Evolutionary conservation across 768 basidiomycete species (phyloP).

Genomic region (Auricularia sp.): DNA sequence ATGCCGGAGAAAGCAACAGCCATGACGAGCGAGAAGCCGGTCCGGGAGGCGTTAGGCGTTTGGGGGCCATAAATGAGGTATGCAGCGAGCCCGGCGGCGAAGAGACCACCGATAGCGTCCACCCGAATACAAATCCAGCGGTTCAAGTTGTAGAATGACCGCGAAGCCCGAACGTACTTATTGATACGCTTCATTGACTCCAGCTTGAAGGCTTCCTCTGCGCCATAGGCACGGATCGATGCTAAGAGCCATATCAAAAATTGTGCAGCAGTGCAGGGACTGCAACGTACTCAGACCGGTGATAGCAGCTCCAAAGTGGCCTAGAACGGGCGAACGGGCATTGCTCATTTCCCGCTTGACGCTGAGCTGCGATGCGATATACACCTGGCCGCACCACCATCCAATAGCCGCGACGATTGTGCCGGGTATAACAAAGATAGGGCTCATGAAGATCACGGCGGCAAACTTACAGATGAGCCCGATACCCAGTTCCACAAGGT

Average conservation of each 20-base stretch:
- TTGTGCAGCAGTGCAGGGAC: not conserved
- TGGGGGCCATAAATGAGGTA: constrained; percentile 43
- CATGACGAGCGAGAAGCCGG: constrained; percentile 32
- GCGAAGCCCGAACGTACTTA: constrained; percentile 35
- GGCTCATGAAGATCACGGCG: constrained; percentile 36
- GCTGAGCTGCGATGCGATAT: constrained; percentile 45
- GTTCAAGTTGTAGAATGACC: constrained; percentile 46
- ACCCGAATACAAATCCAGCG: constrained; percentile 44
- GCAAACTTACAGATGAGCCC: constrained; percentile 33
- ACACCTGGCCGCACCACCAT: constrained; percentile 36
- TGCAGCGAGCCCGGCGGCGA: constrained; percentile 43
- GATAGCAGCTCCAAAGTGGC: constrained; percentile 48
- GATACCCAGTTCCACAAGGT: constrained; percentile 23
- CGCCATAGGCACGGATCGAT: constrained; percentile 58
- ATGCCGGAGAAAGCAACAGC: constrained; percentile 46
- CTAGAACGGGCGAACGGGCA: constrained; percentile 38
- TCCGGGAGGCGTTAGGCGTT: constrained; percentile 31
- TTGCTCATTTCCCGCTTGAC: constrained; percentile 50
- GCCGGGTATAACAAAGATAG: constrained; percentile 39
- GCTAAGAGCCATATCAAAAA: constrained; percentile 13
- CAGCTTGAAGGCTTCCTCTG: constrained; percentile 36
- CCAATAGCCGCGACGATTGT: constrained; percentile 34
- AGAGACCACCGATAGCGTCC: constrained; percentile 49
- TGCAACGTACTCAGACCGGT: constrained; percentile 36
- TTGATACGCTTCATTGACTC: constrained; percentile 45